These are phyloP conservation scores for Berkeleyomyces basicola DNA, from an alignment of 2,329 filamentous ascomycete genomes.

Conservation along the genomic window DNA sequence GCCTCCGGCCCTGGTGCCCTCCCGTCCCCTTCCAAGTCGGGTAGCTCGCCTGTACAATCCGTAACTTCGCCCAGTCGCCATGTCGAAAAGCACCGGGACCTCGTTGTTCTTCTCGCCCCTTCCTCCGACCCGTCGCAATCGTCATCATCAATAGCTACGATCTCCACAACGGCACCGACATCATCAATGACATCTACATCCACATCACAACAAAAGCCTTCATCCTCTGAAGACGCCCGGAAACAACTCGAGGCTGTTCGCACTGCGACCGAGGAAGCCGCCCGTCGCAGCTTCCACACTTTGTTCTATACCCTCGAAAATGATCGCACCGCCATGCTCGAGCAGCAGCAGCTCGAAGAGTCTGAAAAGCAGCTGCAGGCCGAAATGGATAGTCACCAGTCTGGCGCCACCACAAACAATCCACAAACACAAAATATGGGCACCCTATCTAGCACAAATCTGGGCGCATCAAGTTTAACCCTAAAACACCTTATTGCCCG, in stretches of 20 bases:
- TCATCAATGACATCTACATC: slow-evolving; percentile 29
- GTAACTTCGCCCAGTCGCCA: slow-evolving; percentile 35
- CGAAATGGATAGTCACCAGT: slow-evolving; percentile 62
- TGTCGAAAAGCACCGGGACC: slow-evolving; percentile 10
- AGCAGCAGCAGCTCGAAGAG: slow-evolving; percentile 92
- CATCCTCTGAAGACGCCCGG: slow-evolving; percentile 71
- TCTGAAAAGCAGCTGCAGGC: slow-evolving; percentile 92
- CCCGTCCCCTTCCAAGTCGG: slow-evolving; percentile 53
- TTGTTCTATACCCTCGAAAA: slow-evolving; percentile 92
- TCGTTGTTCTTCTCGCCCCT: slow-evolving; percentile 9
- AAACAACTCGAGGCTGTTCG: slow-evolving; percentile 88
- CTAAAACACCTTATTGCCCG: slow-evolving; percentile 92
- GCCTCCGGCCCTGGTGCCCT: slow-evolving; percentile 39
- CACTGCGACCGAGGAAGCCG: slow-evolving; percentile 75
- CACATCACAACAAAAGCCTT: slow-evolving; percentile 35
- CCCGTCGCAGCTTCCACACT: slow-evolving; percentile 79
- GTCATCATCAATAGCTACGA: neutral
- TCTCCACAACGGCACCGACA: neutral
- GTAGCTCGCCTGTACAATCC: slow-evolving; percentile 47
- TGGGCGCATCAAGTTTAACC: slow-evolving; percentile 88
- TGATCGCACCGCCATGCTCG: slow-evolving; percentile 88
- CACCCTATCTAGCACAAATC: slow-evolving; percentile 79
- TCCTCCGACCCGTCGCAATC: slow-evolving; percentile 1
- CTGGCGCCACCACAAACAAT: slow-evolving; percentile 39
- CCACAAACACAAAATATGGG: slow-evolving; percentile 27